phyloP scores from a whole-genome alignment of 768 basidiomycete species.

The Kwoniella dendrophila region DNA sequence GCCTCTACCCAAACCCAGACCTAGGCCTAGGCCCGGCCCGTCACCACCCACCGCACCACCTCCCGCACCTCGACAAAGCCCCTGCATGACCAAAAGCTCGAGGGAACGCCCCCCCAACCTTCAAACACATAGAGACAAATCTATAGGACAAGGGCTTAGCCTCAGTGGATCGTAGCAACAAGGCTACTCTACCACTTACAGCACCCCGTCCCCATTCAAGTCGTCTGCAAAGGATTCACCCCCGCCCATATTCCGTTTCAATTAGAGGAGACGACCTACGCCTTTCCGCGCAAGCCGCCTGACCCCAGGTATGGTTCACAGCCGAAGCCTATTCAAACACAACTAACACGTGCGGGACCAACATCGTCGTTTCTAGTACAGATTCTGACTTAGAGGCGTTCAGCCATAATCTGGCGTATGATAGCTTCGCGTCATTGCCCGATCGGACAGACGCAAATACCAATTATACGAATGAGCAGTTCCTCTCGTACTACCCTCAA shows the following conservation, averaged over 20 bases:
- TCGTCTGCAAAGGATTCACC: slow-evolving; percentile 77
- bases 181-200: slow-evolving; percentile 70
- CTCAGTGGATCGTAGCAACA: slow-evolving; percentile 76
- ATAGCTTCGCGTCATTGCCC: slow-evolving; percentile 73
- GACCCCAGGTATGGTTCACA: slow-evolving; percentile 67
- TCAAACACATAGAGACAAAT: slow-evolving; percentile 60
- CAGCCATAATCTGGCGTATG: slow-evolving; percentile 82
- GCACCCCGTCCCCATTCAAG: slow-evolving; percentile 61
- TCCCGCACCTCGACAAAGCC: not conserved
- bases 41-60: not conserved
- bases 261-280: slow-evolving; percentile 60
- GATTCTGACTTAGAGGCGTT: slow-evolving; percentile 83
- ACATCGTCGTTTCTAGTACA: slow-evolving; percentile 74
- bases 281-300: slow-evolving; percentile 62
- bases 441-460: slow-evolving; percentile 66
- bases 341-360: slow-evolving; percentile 68
- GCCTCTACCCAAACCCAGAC: not conserved
- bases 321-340: slow-evolving; percentile 70
- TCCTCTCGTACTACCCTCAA: slow-evolving; percentile 81
- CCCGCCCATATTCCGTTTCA: slow-evolving; percentile 65
- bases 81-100: not conserved
- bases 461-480: slow-evolving; percentile 81
- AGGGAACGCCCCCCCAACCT: slow-evolving; percentile 13
- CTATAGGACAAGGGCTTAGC: slow-evolving; percentile 71
- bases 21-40: not conserved